phyloP scores from a whole-genome alignment of 441 rosid species.

The Capsella rubella region DNA sequence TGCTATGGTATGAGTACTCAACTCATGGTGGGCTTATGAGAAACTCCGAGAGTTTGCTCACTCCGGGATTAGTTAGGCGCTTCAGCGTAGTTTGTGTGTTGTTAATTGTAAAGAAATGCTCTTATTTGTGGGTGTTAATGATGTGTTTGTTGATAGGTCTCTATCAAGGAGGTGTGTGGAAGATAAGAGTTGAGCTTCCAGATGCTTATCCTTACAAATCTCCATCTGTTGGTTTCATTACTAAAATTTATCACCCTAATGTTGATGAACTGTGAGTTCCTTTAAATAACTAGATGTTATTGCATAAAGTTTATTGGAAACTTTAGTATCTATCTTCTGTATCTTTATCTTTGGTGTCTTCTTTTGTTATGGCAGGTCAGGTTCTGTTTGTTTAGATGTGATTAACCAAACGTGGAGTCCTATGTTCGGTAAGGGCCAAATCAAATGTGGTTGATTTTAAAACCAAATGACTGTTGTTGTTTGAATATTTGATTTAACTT shows the following conservation, averaged over 20 bases:
- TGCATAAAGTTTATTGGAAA: background rate
- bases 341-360: slow-evolving; percentile 13
- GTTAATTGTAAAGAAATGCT: background rate
- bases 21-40: background rate
- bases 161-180: slow-evolving; percentile 78
- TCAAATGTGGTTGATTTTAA: slow-evolving; percentile 13
- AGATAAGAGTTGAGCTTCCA: slow-evolving; percentile 75
- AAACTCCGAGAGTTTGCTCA: no score
- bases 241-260: slow-evolving; percentile 80
- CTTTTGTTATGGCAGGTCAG: slow-evolving; percentile 70
- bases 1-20: background rate
- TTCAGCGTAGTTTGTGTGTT: background rate
- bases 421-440: slow-evolving; percentile 73
- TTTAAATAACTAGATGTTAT: background rate
- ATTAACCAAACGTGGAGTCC: slow-evolving; percentile 98
- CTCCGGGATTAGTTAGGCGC: background rate
- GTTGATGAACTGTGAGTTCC: slow-evolving; percentile 73
- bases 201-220: slow-evolving; percentile 86
- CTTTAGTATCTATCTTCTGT: background rate
- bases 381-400: slow-evolving; percentile 96
- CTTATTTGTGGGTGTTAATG: slow-evolving; percentile 7
- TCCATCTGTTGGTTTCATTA: slow-evolving; percentile 76
- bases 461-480: slow-evolving; percentile 3
- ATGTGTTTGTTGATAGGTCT: slow-evolving; percentile 52
- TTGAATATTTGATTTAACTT: background rate